Percentiles rank a stretch among this genome's conserved stretches.
Conservation (phyloP, 371 early-diverging fungal species). For the Conidiobolus incongruus region DNA sequence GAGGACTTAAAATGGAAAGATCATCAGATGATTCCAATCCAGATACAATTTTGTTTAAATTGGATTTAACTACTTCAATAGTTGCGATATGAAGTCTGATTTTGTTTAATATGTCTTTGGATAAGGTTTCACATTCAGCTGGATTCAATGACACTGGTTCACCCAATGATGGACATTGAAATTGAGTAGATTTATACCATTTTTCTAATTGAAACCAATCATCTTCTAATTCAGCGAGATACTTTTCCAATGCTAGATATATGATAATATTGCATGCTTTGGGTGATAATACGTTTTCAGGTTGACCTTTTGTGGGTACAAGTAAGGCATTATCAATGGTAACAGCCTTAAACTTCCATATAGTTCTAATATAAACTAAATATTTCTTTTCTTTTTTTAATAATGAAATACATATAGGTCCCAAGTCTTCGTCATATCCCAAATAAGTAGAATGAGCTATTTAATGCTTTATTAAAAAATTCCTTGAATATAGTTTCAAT, state of each 20-base stretch:
- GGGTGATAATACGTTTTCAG: neutral
- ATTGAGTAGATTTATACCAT: constrained; percentile 1
- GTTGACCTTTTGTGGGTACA: neutral
- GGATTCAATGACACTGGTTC: neutral
- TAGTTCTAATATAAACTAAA: constrained; percentile 2
- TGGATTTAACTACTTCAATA: no score
- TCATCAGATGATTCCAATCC: no score
- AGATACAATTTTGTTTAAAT: no score
- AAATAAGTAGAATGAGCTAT: neutral
- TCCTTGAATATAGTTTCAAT: no score
- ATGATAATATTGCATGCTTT: constrained; percentile 1
- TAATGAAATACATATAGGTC: constrained; percentile 2
- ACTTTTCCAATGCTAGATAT: constrained; percentile 3
- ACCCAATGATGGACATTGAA: neutral
- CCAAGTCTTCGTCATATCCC: constrained; percentile 4
- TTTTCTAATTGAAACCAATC: neutral
- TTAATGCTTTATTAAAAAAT: no score
- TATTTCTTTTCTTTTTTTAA: neutral
- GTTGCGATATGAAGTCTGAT: no score
- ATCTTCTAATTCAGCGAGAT: constrained; percentile 2
- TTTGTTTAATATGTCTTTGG: no score
- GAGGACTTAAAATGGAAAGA: no score
- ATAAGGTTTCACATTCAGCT: no score
- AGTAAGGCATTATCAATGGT: constrained; percentile 1
- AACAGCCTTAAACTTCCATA: neutral